These are phyloP conservation scores for Leptographium radiaticola DNA, from an alignment of 2,329 filamentous ascomycete genomes.

Conservation along the genomic window DNA sequence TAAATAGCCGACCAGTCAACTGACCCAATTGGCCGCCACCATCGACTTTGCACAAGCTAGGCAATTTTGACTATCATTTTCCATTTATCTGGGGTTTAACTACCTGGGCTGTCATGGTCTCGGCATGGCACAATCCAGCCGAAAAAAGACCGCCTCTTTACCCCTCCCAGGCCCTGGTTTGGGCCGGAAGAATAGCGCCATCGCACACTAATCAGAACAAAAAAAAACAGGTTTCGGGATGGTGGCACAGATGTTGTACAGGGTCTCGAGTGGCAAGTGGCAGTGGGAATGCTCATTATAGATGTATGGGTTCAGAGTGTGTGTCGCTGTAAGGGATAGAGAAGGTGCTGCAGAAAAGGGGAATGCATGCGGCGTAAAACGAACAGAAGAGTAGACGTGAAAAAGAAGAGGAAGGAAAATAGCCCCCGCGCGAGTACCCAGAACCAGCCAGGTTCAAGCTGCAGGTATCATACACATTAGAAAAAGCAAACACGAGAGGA, in stretches of 20 bases:
- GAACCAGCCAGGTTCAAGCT: slow-evolving; percentile 10
- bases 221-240: background rate
- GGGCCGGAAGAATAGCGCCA: background rate
- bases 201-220: background rate
- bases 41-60: too few relatives aligned
- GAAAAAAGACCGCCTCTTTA: background rate
- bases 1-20: background rate
- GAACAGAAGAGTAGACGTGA: background rate
- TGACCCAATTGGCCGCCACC: background rate
- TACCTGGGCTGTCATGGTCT: background rate
- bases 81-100: background rate
- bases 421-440: slow-evolving; percentile 5
- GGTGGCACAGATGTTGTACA: background rate
- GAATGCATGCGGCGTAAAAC: background rate
- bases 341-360: background rate
- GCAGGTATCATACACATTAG: slow-evolving; percentile 11
- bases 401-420: slow-evolving; percentile 1
- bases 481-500: background rate
- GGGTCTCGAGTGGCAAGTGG: background rate
- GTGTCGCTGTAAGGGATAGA: background rate
- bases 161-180: background rate
- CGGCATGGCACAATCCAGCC: background rate
- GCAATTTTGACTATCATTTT: background rate
- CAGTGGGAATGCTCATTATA: background rate
- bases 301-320: background rate